phyloP scores from a whole-genome alignment of 2,329 filamentous ascomycete species.

The Fusarium secorum region DNA sequence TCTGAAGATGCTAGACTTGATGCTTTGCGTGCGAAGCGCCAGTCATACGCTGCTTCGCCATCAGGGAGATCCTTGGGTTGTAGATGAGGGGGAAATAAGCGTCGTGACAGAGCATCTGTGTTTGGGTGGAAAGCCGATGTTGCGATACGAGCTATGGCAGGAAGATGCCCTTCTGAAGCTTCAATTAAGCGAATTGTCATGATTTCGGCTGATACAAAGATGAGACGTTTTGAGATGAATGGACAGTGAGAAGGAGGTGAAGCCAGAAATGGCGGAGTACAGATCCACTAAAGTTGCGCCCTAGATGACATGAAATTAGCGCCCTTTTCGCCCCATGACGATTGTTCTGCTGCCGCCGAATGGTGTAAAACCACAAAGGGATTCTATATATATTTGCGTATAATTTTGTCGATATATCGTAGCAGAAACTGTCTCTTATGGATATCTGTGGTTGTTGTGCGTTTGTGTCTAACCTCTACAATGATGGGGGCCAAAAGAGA shows the following conservation, averaged over 20 bases:
- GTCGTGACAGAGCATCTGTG: constrained; percentile 6
- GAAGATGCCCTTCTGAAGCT: not conserved
- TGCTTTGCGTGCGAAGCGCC: constrained; percentile 11
- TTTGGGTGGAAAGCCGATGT: constrained; percentile 8
- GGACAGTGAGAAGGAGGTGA: not conserved
- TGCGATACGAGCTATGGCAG: constrained; percentile 2
- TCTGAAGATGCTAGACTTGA: not conserved
- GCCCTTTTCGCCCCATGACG: not conserved
- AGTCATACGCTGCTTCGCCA: constrained; percentile 17
- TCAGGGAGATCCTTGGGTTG: not conserved
- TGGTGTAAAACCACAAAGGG: not conserved
- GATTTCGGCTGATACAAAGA: no score
- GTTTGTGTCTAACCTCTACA: not conserved
- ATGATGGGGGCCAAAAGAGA: no score
- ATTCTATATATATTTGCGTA: not conserved
- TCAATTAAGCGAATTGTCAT: not conserved
- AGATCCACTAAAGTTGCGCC: not conserved
- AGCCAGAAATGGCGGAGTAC: not conserved
- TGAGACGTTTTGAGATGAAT: accelerated
- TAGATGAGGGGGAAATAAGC: constrained; percentile 6
- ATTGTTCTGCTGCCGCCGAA: not conserved
- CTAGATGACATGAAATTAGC: not conserved
- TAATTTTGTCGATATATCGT: accelerated
- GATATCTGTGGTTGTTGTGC: no score
- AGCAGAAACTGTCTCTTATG: accelerated